Percentiles rank a stretch among this genome's conserved stretches.
Evolutionary conservation across 2,329 filamentous ascomycete genomes (phyloP).

Genomic region (Phaeomoniella chlamydospora): DNA sequence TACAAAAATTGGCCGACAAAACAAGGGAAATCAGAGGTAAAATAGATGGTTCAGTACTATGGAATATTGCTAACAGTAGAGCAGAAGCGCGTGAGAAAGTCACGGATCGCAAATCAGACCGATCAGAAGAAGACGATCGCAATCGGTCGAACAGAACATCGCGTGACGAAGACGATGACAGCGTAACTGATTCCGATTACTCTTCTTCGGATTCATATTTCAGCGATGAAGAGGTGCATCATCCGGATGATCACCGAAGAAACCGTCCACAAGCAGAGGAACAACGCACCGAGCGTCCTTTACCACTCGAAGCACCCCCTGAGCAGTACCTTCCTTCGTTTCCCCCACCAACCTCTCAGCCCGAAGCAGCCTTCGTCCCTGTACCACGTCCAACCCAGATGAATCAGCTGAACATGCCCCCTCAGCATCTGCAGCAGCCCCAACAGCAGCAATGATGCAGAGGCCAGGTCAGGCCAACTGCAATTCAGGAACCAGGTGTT

Average conservation of each 20-base stretch:
- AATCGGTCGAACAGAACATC: slow-evolving; percentile 20
- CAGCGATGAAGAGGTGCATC: slow-evolving; percentile 21
- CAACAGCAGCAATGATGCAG: background rate
- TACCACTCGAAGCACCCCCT: slow-evolving; percentile 18
- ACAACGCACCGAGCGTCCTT: slow-evolving; percentile 2
- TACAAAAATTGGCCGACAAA: slow-evolving; percentile 68
- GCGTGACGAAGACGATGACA: slow-evolving; percentile 11
- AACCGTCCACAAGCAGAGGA: slow-evolving; percentile 3
- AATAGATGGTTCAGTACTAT: slow-evolving; percentile 12
- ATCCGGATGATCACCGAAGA: slow-evolving; percentile 13
- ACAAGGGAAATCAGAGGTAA: slow-evolving; percentile 70
- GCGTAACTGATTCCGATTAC: background rate
- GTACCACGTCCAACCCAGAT: background rate
- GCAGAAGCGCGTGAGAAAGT: no score
- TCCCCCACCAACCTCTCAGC: background rate
- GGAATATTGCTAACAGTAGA: background rate
- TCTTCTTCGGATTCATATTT: slow-evolving; percentile 15
- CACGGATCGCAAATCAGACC: slow-evolving; percentile 2
- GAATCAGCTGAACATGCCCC: background rate
- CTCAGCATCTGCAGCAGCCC: background rate
- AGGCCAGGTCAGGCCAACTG: no score
- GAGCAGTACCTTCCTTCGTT: slow-evolving; percentile 1
- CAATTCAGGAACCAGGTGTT: no score
- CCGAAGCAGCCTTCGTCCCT: background rate
- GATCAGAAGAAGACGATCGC: slow-evolving; percentile 16